Evolutionary conservation across 2,329 filamentous ascomycete species (phyloP).

Genomic region (Coniochaeta hoffmannii): DNA sequence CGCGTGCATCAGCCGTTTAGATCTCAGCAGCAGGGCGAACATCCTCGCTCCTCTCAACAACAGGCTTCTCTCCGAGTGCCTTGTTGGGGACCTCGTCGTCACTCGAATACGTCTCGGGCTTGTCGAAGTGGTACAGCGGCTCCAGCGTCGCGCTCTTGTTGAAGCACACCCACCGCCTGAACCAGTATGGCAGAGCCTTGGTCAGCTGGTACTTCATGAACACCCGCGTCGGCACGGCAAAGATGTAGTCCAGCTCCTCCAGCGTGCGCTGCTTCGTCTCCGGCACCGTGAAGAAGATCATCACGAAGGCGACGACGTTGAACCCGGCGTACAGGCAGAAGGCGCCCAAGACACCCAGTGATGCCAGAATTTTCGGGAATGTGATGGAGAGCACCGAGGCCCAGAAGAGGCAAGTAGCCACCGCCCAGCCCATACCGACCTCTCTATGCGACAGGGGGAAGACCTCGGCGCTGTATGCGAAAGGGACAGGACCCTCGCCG

Average conservation of each 20-base stretch:
- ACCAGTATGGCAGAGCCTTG: conserved; percentile 52
- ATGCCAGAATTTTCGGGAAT: conserved; percentile 49
- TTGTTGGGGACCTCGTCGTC: background rate
- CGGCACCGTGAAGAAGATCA: conserved; percentile 51
- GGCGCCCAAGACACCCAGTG: conserved; percentile 30
- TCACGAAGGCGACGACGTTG: conserved; percentile 45
- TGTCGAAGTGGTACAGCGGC: conserved; percentile 33
- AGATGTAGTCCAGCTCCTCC: conserved; percentile 50
- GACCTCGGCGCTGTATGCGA: conserved; percentile 62
- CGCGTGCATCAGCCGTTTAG: too few relatives aligned
- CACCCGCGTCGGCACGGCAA: conserved; percentile 51
- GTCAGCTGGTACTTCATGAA: conserved; percentile 51
- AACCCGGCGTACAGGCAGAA: conserved; percentile 50
- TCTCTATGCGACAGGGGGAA: conserved; percentile 66
- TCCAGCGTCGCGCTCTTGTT: conserved; percentile 33
- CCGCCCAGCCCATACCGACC: conserved; percentile 62
- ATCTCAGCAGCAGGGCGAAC: background rate
- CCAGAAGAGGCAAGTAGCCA: conserved; percentile 58
- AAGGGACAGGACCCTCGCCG: conserved; percentile 60
- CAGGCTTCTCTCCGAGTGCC: background rate
- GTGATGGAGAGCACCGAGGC: conserved; percentile 55
- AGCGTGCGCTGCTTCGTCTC: conserved; percentile 49
- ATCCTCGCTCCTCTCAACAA: conserved; percentile 1
- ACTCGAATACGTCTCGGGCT: background rate
- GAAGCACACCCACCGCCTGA: conserved; percentile 47